phyloP scores from a whole-genome alignment of 2,329 filamentous ascomycete species.

The Xylaria sp. region DNA sequence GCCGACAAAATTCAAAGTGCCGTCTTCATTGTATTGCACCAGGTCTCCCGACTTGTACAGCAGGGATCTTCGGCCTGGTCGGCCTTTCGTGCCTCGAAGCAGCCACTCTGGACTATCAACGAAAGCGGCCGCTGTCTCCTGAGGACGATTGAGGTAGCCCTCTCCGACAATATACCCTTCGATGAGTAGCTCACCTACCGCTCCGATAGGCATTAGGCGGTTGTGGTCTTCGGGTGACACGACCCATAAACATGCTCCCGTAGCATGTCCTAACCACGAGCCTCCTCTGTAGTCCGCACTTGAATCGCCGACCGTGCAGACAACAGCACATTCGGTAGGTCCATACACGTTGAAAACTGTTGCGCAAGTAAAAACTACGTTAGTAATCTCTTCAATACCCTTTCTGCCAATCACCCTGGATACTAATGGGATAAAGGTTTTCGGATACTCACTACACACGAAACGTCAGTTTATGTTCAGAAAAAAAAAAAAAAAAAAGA shows the following conservation, averaged over 20 bases:
- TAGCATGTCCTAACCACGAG: slow-evolving; percentile 4
- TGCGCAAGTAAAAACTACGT: not conserved
- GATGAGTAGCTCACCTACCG: slow-evolving; percentile 12
- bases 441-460: not conserved
- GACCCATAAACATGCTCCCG: slow-evolving; percentile 1
- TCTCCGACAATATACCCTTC: slow-evolving; percentile 10
- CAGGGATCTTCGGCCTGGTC: not conserved
- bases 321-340: slow-evolving; percentile 4
- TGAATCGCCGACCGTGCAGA: not conserved
- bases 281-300: not conserved
- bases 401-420: not conserved
- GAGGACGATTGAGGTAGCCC: slow-evolving; percentile 1
- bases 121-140: slow-evolving; percentile 6
- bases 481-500: not conserved
- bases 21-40: slow-evolving; percentile 2
- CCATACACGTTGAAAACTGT: slow-evolving; percentile 8
- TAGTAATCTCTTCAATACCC: not conserved
- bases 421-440: not conserved
- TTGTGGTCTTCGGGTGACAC: slow-evolving; percentile 7
- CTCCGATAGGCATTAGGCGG: slow-evolving; percentile 3
- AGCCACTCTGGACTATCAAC: slow-evolving; percentile 7
- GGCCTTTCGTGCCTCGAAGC: slow-evolving; percentile 1
- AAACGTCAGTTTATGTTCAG: not conserved
- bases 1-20: not conserved
- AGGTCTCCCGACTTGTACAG: slow-evolving; percentile 8